These are phyloP conservation scores for Fusarium sp. DNA, from an alignment of 2,329 filamentous ascomycete genomes.

Conservation along the genomic window DNA sequence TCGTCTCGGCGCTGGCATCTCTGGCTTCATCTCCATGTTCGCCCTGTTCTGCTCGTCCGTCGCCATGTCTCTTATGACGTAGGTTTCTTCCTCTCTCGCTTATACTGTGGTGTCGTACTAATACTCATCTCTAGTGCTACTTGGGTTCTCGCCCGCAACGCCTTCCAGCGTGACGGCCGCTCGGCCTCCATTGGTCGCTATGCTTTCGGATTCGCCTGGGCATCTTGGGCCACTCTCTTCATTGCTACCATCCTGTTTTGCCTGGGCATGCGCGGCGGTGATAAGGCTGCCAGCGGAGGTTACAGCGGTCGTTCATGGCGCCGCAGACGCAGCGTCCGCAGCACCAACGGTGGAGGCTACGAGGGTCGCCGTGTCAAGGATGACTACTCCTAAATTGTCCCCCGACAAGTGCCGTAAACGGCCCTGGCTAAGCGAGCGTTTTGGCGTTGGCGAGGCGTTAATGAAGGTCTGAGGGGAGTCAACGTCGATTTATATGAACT, in stretches of 20 bases:
- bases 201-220: constrained; percentile 84
- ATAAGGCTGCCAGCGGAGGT: constrained; percentile 53
- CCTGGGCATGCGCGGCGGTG: constrained; percentile 67
- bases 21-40: constrained; percentile 67
- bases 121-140: constrained; percentile 57
- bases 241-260: constrained; percentile 77
- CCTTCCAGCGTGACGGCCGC: constrained; percentile 69
- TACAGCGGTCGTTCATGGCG: constrained; percentile 53
- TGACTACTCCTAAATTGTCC: constrained; percentile 68
- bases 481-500: background rate
- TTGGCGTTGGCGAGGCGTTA: constrained; percentile 2
- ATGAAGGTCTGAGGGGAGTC: background rate
- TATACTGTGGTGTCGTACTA: constrained; percentile 6
- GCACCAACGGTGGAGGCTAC: constrained; percentile 53
- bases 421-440: background rate
- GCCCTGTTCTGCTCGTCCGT: constrained; percentile 79
- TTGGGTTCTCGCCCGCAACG: constrained; percentile 78
- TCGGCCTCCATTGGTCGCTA: constrained; percentile 73
- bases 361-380: constrained; percentile 75
- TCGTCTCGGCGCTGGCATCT: constrained; percentile 76
- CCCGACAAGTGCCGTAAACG: background rate
- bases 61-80: constrained; percentile 82
- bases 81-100: constrained; percentile 52
- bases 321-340: constrained; percentile 53
- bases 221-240: constrained; percentile 74